Percentiles rank a stretch among this genome's conserved stretches.
phyloP scores from a whole-genome alignment of 179 eudicot species.

The Heliamphora pulchella region DNA sequence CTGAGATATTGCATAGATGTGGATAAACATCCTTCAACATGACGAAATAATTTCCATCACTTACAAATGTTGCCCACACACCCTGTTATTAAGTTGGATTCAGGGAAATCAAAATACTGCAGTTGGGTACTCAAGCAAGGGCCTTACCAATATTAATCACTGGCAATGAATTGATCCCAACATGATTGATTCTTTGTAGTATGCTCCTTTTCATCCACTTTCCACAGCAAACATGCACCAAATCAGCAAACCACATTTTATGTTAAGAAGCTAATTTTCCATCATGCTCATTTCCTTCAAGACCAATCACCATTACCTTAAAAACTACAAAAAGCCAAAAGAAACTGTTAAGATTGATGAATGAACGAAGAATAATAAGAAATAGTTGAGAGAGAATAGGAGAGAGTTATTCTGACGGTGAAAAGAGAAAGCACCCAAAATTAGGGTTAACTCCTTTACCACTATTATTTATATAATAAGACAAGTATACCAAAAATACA shows the following conservation, averaged over 20 bases:
- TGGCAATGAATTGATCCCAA: not conserved
- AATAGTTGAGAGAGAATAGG: too few species aligned
- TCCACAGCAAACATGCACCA: not conserved
- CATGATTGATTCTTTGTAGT: not conserved
- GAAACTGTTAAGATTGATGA: not conserved
- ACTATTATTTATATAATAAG: too few species aligned
- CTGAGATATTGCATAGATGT: not conserved
- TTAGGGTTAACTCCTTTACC: too few species aligned
- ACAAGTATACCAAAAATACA: too few species aligned
- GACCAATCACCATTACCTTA: not conserved
- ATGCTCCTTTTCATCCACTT: slow-evolving; percentile 6
- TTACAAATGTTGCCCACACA: not conserved
- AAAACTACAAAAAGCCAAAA: not conserved
- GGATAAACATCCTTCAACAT: not conserved
- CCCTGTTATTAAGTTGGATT: not conserved
- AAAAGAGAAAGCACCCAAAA: too few species aligned
- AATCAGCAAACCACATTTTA: slow-evolving; percentile 16
- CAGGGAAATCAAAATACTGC: not conserved
- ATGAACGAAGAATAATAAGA: too few species aligned
- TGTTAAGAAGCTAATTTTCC: not conserved
- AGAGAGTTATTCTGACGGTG: too few species aligned
- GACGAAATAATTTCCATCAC: not conserved
- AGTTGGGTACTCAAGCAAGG: not conserved
- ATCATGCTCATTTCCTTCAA: slow-evolving; percentile 6
- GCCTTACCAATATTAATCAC: slow-evolving; percentile 7